Evolutionary conservation across 495 filamentous ascomycete species (phyloP).

Genomic region (Neurospora intermedia): DNA sequence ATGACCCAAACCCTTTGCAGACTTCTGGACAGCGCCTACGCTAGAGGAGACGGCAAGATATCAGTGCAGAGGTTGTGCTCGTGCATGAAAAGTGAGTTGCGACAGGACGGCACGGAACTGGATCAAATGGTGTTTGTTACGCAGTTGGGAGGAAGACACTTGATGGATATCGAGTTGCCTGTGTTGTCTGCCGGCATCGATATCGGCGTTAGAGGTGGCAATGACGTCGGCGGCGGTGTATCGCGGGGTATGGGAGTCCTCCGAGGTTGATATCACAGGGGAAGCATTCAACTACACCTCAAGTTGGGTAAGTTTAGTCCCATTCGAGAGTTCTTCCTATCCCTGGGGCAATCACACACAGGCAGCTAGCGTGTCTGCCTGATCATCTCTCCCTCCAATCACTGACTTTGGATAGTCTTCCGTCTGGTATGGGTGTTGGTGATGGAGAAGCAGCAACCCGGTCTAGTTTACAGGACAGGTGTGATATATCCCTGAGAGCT

Average conservation of each 20-base stretch:
- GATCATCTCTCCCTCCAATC: no score
- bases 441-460: background rate
- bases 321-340: no score
- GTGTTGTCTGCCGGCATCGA: background rate
- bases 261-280: background rate
- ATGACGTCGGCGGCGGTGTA: background rate
- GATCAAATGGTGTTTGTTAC: slow-evolving; percentile 16
- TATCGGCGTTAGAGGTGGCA: background rate
- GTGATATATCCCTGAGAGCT: background rate
- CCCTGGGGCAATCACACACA: no score
- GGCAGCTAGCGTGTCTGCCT: no score
- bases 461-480: background rate
- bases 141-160: slow-evolving; percentile 16
- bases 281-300: background rate
- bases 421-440: no score
- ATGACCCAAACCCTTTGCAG: slow-evolving; percentile 14
- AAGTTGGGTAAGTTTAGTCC: no score
- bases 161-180: slow-evolving; percentile 18
- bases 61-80: slow-evolving; percentile 20
- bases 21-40: slow-evolving; percentile 5
- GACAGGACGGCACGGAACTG: background rate
- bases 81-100: slow-evolving; percentile 13
- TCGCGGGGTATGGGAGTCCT: background rate
- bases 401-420: no score
- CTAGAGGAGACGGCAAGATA: background rate